These are phyloP conservation scores for Oryza nivara DNA, from an alignment of 176 grass and related monocot genomes.

Conservation along the genomic window DNA sequence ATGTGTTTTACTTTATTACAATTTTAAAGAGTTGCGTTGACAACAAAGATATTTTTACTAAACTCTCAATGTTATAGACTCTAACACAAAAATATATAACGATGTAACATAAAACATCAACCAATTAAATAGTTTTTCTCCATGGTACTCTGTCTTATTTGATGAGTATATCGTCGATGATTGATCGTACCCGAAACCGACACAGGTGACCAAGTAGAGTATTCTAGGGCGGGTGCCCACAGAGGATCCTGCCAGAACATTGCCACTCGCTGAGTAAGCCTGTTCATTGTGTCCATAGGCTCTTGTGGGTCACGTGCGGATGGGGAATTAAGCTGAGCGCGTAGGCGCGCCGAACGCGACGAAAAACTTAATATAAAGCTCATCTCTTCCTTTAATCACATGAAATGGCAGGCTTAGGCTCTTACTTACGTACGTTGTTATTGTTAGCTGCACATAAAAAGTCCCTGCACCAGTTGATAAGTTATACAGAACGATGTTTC, in stretches of 20 bases:
- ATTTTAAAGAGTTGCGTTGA: too few species aligned
- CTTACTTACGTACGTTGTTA: not conserved
- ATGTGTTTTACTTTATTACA: too few species aligned
- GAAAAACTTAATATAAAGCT: not conserved
- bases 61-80: too few species aligned
- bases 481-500: not conserved
- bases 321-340: not conserved
- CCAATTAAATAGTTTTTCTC: too few species aligned
- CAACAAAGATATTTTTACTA: too few species aligned
- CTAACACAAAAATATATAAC: too few species aligned
- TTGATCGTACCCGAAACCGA: too few species aligned
- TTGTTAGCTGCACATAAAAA: not conserved
- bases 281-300: not conserved
- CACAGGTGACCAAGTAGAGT: not conserved
- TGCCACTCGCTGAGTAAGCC: not conserved
- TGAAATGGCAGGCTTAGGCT: constrained; percentile 20
- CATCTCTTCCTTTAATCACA: constrained; percentile 10
- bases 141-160: too few species aligned
- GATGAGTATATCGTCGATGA: too few species aligned
- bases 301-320: constrained; percentile 12
- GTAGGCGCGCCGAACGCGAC: constrained; percentile 2
- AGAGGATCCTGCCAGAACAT: not conserved
- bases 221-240: not conserved
- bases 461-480: not conserved
- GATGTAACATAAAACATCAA: too few species aligned